These are phyloP conservation scores for Teratosphaeria gauchensis DNA, from an alignment of 2,329 filamentous ascomycete species.

Conservation along the genomic window DNA sequence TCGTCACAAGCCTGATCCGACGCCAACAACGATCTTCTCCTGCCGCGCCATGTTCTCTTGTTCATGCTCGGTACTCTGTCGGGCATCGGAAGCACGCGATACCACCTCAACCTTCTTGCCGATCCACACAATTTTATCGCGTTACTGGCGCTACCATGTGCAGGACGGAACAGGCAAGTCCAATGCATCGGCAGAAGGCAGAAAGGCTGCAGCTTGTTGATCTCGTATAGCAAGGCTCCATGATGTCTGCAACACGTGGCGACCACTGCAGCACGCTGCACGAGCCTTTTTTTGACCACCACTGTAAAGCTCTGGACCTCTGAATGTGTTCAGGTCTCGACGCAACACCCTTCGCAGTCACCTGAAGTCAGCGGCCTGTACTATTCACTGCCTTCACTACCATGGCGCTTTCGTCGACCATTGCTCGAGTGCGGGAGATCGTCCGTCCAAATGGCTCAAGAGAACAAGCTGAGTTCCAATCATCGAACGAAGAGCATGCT, in stretches of 20 bases:
- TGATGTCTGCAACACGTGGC: neutral
- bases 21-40: neutral
- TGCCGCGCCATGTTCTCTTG: neutral
- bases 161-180: neutral
- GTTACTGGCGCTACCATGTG: neutral
- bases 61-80: neutral
- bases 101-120: neutral
- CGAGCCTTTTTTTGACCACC: neutral
- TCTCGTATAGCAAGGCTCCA: neutral
- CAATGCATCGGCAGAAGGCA: neutral
- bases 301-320: neutral
- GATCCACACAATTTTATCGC: neutral
- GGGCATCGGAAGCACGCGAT: neutral
- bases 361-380: neutral
- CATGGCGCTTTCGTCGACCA: neutral
- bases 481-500: constrained; percentile 1
- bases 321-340: neutral
- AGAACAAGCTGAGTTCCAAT: neutral
- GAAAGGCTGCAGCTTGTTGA: neutral
- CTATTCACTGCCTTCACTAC: neutral
- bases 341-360: neutral
- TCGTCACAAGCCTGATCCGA: neutral
- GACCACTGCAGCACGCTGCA: neutral
- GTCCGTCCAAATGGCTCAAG: neutral
- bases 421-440: neutral